A percentile compares a stretch with the other conserved stretches of the same genome.
Evolutionary conservation across 148 eudicot genomes (phyloP).

Genomic region (Vaccinium corymbosum): DNA sequence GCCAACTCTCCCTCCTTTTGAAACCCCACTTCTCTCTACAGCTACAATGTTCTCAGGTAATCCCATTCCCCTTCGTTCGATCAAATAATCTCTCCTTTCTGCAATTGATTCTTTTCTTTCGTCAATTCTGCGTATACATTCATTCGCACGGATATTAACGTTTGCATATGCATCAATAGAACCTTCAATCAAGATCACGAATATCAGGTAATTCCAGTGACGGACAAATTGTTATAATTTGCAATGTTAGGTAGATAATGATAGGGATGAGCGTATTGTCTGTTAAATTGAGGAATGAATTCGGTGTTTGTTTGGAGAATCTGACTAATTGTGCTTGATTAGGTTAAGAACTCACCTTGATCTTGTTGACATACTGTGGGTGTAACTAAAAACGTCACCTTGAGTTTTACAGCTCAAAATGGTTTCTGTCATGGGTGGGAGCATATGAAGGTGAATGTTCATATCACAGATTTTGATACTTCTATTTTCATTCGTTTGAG

Average conservation of each 20-base stretch:
- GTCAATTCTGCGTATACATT: no score
- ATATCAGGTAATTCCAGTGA: no score
- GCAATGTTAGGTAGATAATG: no score
- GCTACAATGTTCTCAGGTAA: slow-evolving; percentile 10
- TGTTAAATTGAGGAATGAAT: not conserved
- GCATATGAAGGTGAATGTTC: not conserved
- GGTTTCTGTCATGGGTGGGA: not conserved
- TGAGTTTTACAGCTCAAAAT: not conserved
- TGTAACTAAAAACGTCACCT: not conserved
- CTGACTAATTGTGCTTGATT: not conserved
- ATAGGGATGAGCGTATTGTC: not conserved
- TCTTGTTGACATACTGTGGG: not conserved
- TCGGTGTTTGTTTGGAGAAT: not conserved
- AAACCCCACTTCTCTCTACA: slow-evolving; percentile 3
- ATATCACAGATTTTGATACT: not conserved
- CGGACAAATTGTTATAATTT: no score
- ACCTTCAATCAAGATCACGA: no score
- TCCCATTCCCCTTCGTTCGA: not conserved
- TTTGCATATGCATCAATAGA: no score
- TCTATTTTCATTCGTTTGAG: not conserved
- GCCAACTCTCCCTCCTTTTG: not conserved
- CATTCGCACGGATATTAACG: no score
- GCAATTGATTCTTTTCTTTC: not conserved
- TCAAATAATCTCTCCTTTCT: not conserved
- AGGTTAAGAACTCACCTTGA: not conserved